Evolutionary conservation across 768 basidiomycete species (phyloP).

Genomic region (Suillus subluteus): DNA sequence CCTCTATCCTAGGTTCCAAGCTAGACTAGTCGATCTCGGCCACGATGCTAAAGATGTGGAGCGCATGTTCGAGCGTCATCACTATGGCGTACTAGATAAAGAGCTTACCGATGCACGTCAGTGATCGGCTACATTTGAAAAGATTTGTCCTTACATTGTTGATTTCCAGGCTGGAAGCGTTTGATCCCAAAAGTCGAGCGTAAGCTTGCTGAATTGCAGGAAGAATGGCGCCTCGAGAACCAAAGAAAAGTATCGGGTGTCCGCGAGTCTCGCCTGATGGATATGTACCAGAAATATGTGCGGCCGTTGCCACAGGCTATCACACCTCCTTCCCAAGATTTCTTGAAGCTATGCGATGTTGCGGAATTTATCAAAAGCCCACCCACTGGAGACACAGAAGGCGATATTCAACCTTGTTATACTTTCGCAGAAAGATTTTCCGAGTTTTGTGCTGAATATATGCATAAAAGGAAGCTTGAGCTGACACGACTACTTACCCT

Average conservation of each 20-base stretch:
- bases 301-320: not conserved
- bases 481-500: not conserved
- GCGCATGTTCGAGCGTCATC: not conserved
- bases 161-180: constrained; percentile 5
- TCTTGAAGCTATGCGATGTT: not conserved
- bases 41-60: not conserved
- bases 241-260: not conserved
- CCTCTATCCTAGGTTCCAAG: not conserved
- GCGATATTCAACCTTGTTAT: not conserved
- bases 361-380: constrained; percentile 2
- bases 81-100: not conserved
- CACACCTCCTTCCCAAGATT: not conserved
- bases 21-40: not conserved
- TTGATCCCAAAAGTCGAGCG: constrained; percentile 1
- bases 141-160: no score
- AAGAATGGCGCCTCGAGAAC: not conserved
- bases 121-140: not conserved
- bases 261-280: not conserved
- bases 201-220: constrained; percentile 1
- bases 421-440: not conserved
- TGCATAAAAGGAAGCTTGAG: not conserved
- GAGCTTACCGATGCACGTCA: constrained; percentile 9
- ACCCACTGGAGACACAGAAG: not conserved
- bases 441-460: not conserved
- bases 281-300: not conserved